Evolutionary conservation across 768 basidiomycete genomes (phyloP).

Genomic region (Ramaria sp.): DNA sequence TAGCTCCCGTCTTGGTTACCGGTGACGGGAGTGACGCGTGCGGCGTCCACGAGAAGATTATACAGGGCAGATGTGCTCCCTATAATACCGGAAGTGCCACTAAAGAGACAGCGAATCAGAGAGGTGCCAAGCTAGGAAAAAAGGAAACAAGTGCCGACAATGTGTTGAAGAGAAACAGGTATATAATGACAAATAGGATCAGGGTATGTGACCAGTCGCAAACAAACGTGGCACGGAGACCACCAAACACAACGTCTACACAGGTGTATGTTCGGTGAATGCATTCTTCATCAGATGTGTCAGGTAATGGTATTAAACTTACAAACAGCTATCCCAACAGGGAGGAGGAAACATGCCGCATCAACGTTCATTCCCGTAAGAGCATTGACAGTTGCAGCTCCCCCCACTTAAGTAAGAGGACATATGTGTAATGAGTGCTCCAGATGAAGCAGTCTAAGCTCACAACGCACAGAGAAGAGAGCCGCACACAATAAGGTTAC

Average conservation of each 20-base stretch:
- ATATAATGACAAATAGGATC: conserved; percentile 33
- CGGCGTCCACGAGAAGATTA: conserved; percentile 37
- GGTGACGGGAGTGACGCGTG: conserved; percentile 31
- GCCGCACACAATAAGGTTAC: conserved; percentile 40
- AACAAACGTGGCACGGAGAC: conserved; percentile 33
- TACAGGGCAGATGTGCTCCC: conserved; percentile 32
- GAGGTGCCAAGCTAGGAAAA: conserved; percentile 13
- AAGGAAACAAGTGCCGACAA: conserved; percentile 6
- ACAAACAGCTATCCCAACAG: conserved; percentile 33
- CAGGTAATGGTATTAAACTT: conserved; percentile 3
- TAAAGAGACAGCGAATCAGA: conserved; percentile 13
- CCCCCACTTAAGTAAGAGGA: conserved; percentile 24
- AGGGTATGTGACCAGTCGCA: conserved; percentile 36
- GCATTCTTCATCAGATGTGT: not conserved
- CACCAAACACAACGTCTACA: conserved; percentile 27
- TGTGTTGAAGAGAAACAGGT: conserved; percentile 15
- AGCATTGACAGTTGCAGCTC: conserved; percentile 34
- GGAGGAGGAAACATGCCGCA: conserved; percentile 36
- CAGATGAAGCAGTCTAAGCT: not conserved
- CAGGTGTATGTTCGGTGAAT: conserved; percentile 10
- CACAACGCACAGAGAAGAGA: conserved; percentile 31
- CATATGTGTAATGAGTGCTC: not conserved
- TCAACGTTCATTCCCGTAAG: conserved; percentile 35
- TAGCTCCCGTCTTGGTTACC: conserved; percentile 45
- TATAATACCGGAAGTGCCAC: conserved; percentile 27